Percentiles rank a stretch among this genome's conserved stretches.
Evolutionary conservation across 2,329 filamentous ascomycete species (phyloP).

Genomic region (Triangularia verruculosa): DNA sequence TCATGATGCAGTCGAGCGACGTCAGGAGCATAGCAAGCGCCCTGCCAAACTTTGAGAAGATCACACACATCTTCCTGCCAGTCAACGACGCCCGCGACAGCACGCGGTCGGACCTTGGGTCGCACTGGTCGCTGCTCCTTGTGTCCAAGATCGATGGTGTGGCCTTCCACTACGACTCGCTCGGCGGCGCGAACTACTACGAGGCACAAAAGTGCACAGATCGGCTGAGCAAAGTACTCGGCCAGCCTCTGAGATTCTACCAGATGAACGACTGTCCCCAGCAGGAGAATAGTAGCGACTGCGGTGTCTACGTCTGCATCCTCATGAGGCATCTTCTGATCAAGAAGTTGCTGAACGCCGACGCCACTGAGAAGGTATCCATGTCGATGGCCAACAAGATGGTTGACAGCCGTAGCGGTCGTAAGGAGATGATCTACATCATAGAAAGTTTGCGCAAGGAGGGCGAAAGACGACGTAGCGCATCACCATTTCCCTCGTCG

Average conservation of each 20-base stretch:
- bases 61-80: constrained; percentile 92
- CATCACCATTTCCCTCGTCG: constrained; percentile 34
- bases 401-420: constrained; percentile 73
- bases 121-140: constrained; percentile 91
- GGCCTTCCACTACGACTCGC: constrained; percentile 94
- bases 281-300: constrained; percentile 90
- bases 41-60: constrained; percentile 74
- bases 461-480: constrained; percentile 67
- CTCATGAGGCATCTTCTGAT: constrained; percentile 92
- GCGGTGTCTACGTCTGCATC: constrained; percentile 92
- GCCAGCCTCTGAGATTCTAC: constrained; percentile 67
- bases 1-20: constrained; percentile 73
- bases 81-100: constrained; percentile 85
- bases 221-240: constrained; percentile 68
- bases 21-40: constrained; percentile 58
- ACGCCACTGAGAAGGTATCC: constrained; percentile 79
- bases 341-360: constrained; percentile 74
- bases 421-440: constrained; percentile 88
- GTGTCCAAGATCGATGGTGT: constrained; percentile 85
- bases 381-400: constrained; percentile 89
- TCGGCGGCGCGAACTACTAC: constrained; percentile 69
- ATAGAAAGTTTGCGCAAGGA: constrained; percentile 86
- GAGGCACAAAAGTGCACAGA: constrained; percentile 69
- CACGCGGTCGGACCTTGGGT: constrained; percentile 78
- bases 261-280: constrained; percentile 82